Conservation (phyloP, 2,329 filamentous ascomycete genomes). For the Cryphonectria naterciae region DNA sequence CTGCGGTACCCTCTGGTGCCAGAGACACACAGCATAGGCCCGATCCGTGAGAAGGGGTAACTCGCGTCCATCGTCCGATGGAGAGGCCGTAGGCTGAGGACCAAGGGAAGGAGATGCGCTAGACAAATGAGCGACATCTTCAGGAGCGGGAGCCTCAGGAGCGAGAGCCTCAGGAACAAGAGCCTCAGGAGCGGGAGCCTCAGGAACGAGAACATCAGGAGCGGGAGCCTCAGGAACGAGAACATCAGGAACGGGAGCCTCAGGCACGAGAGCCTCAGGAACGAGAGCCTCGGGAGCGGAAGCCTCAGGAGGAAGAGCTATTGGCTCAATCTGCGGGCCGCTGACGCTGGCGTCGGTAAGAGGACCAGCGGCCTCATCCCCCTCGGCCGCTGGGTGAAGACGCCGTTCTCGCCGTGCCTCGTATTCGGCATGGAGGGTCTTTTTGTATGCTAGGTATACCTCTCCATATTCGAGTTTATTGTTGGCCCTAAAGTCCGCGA, state of each 20-base stretch:
- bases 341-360: constrained; percentile 16
- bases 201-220: background rate
- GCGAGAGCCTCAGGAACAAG: background rate
- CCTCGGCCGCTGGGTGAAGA: constrained; percentile 28
- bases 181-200: background rate
- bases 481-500: constrained; percentile 69
- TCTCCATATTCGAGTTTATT: constrained; percentile 42
- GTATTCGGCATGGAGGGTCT: constrained; percentile 59
- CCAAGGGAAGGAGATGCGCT: constrained; percentile 4
- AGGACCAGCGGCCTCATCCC: constrained; percentile 18
- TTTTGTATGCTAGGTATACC: constrained; percentile 55
- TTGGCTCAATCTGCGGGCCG: background rate
- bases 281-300: background rate
- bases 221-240: no score
- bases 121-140: background rate
- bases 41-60: constrained; percentile 72
- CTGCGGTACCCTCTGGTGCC: constrained; percentile 65
- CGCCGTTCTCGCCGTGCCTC: constrained; percentile 26
- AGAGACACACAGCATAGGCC: constrained; percentile 69
- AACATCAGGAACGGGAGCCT: no score
- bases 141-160: no score
- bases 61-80: constrained; percentile 67
- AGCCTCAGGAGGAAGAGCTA: constrained; percentile 3
- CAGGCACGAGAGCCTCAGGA: background rate
- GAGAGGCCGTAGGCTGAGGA: constrained; percentile 57